Conservation (phyloP, 306 rosid species). For the Prunus mongolica region DNA sequence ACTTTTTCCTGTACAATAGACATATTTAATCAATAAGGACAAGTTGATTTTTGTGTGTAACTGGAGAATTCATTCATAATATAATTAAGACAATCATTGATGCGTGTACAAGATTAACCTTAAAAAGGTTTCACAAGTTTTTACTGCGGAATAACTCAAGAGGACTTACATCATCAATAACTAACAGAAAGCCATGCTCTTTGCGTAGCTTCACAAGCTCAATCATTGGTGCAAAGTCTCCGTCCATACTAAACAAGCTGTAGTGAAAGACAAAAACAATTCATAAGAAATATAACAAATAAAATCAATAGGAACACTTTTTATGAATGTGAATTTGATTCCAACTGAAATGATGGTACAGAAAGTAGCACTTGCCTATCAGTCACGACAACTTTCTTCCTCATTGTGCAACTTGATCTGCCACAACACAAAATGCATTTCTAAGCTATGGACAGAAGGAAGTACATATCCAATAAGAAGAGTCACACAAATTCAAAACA, state of each 20-base stretch:
- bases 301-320: neutral
- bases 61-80: neutral
- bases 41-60: neutral
- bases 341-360: neutral
- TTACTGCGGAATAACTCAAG: neutral
- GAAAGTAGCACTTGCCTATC: constrained; percentile 58
- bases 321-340: neutral
- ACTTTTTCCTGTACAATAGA: neutral
- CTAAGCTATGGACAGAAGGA: constrained; percentile 2
- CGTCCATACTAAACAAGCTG: constrained; percentile 99
- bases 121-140: neutral
- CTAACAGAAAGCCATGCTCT: constrained; percentile 73
- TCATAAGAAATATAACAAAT: constrained; percentile 4
- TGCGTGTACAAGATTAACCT: neutral
- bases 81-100: neutral
- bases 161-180: constrained; percentile 78
- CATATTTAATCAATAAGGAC: neutral
- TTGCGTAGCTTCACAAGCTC: constrained; percentile 75
- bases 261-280: neutral
- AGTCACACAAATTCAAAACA: constrained; percentile 13
- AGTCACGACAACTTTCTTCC: constrained; percentile 85
- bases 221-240: constrained; percentile 83
- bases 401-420: constrained; percentile 67
- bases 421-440: constrained; percentile 22
- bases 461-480: constrained; percentile 8